phyloP scores from a whole-genome alignment of 768 basidiomycete genomes.

The Suillus subluteus region DNA sequence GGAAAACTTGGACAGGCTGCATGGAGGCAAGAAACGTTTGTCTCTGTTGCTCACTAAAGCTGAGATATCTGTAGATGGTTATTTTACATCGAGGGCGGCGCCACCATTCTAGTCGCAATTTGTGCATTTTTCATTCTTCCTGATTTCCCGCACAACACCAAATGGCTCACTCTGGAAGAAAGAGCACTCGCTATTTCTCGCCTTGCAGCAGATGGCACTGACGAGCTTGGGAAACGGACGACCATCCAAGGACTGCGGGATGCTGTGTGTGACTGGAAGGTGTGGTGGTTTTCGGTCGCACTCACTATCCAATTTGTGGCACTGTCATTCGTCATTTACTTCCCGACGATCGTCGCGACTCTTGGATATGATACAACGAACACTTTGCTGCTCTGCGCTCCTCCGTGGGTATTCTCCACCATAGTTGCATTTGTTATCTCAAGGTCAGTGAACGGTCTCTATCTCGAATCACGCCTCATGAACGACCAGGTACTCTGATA shows the following conservation, averaged over 20 bases:
- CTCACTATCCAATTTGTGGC: constrained; percentile 18
- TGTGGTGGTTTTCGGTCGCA: constrained; percentile 40
- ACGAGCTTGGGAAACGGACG: constrained; percentile 24
- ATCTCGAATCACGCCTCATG: constrained; percentile 4
- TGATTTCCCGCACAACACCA: constrained; percentile 39
- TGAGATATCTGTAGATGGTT: constrained; percentile 17
- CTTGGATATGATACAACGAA: constrained; percentile 41
- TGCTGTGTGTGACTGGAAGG: constrained; percentile 45
- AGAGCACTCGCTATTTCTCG: constrained; percentile 34
- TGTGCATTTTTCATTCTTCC: constrained; percentile 40
- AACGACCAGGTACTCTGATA: constrained; percentile 63
- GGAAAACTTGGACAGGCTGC: constrained; percentile 41
- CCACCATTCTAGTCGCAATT: constrained; percentile 38
- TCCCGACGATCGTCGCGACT: constrained; percentile 34
- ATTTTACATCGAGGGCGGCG: constrained; percentile 35
- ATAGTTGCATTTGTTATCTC: constrained; percentile 32
- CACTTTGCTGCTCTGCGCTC: constrained; percentile 45
- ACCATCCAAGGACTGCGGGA: constrained; percentile 36
- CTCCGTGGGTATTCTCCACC: constrained; percentile 39
- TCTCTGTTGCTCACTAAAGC: not conserved
- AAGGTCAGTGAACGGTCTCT: constrained; percentile 6
- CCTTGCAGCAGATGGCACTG: constrained; percentile 30
- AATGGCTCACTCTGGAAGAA: constrained; percentile 34
- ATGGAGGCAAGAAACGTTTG: constrained; percentile 38
- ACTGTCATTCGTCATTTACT: constrained; percentile 27